Evolutionary conservation across 441 rosid genomes (phyloP).

Genomic region (Raphanus hybrid): DNA sequence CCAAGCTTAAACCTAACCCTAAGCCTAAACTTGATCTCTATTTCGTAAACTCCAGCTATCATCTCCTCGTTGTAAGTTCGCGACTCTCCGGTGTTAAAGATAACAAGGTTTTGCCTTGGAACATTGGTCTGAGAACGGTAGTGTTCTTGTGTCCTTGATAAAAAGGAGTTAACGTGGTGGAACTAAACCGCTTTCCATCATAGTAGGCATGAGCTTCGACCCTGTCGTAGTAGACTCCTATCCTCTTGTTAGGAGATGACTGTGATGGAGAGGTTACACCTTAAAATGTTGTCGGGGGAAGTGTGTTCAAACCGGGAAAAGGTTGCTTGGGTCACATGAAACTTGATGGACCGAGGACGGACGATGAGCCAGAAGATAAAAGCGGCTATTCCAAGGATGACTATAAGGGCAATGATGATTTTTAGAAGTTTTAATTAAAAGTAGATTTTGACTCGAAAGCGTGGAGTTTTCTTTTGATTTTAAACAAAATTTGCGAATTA

Average conservation of each 20-base stretch:
- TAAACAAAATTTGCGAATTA: no score
- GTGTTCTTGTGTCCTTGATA: constrained; percentile 84
- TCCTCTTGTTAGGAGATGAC: constrained; percentile 73
- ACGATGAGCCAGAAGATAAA: constrained; percentile 73
- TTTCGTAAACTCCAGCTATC: constrained; percentile 48
- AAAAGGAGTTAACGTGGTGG: constrained; percentile 47
- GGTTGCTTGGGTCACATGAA: constrained; percentile 58
- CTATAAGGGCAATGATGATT: constrained; percentile 45
- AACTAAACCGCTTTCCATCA: constrained; percentile 47
- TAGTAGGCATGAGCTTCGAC: constrained; percentile 67
- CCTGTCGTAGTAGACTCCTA: constrained; percentile 69
- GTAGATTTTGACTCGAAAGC: no score
- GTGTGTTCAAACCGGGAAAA: constrained; percentile 60
- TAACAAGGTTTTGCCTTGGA: constrained; percentile 52
- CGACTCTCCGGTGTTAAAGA: constrained; percentile 39
- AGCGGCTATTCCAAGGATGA: constrained; percentile 54
- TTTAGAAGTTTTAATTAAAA: constrained; percentile 5
- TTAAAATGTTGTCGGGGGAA: constrained; percentile 44
- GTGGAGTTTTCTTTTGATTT: no score
- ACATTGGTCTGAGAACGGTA: constrained; percentile 46
- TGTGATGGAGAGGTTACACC: constrained; percentile 59
- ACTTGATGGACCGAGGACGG: constrained; percentile 68
- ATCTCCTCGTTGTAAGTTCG: constrained; percentile 47
- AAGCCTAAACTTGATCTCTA: constrained; percentile 62
- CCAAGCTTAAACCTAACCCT: constrained; percentile 71